These are phyloP conservation scores for Kodamaea ohmeri DNA, from an alignment of 1,139 yeast species.

Conservation along the genomic window DNA sequence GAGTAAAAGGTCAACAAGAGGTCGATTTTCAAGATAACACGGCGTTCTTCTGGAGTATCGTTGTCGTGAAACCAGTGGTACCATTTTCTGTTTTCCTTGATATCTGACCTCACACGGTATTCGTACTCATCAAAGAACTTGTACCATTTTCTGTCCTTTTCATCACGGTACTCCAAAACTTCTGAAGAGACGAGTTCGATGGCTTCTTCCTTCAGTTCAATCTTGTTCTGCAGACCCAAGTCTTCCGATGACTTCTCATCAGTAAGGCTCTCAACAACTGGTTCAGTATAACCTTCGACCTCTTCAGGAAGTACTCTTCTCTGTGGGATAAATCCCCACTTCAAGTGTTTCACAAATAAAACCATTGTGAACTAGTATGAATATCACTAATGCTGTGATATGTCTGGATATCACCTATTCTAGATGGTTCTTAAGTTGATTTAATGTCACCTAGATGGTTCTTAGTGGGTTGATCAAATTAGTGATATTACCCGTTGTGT, in stretches of 20 bases:
- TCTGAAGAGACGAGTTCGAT: neutral
- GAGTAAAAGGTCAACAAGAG: slow-evolving; percentile 57
- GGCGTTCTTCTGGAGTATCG: slow-evolving; percentile 55
- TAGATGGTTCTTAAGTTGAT: too few species aligned
- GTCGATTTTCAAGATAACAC: slow-evolving; percentile 59
- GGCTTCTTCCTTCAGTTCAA: slow-evolving; percentile 11
- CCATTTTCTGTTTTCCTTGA: slow-evolving; percentile 48
- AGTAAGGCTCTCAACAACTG: slow-evolving; percentile 12
- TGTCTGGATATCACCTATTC: too few species aligned
- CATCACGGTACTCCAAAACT: slow-evolving; percentile 53
- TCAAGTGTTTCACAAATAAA: slow-evolving; percentile 28
- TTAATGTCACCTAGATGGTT: too few species aligned
- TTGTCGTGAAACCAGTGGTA: slow-evolving; percentile 62
- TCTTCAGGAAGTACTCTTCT: slow-evolving; percentile 46
- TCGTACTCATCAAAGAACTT: slow-evolving; percentile 62
- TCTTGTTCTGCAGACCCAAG: neutral
- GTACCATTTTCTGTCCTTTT: slow-evolving; percentile 62
- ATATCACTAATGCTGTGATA: too few species aligned
- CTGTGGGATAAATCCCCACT: slow-evolving; percentile 50
- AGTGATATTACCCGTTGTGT: too few species aligned
- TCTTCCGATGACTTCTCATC: slow-evolving; percentile 2
- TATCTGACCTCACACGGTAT: slow-evolving; percentile 43
- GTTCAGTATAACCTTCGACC: slow-evolving; percentile 14
- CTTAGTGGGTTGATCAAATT: too few species aligned
- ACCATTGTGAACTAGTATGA: too few species aligned